A percentile compares a stretch with the other conserved stretches of the same genome.
Evolutionary conservation across 768 basidiomycete species (phyloP).

Genomic region (Hypsizygus marmoreus): DNA sequence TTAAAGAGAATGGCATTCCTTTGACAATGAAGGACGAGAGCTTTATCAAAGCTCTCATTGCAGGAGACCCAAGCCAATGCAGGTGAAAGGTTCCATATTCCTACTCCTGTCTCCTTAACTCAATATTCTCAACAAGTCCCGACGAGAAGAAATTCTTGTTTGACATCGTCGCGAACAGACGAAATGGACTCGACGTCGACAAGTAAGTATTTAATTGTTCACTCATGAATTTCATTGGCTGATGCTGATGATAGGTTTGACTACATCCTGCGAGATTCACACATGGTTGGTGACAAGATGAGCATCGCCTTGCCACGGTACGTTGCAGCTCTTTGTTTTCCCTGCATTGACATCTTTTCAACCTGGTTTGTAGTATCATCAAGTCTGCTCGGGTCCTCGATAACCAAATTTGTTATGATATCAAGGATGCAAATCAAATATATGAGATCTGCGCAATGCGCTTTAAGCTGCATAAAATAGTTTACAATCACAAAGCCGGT

Average conservation of each 20-base stretch:
- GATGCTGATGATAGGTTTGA: slow-evolving; percentile 56
- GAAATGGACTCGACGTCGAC: slow-evolving; percentile 86
- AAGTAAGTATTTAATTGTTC: slow-evolving; percentile 48
- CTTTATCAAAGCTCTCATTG: slow-evolving; percentile 80
- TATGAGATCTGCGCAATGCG: slow-evolving; percentile 74
- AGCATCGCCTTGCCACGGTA: slow-evolving; percentile 53
- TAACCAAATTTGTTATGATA: slow-evolving; percentile 76
- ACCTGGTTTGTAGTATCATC: slow-evolving; percentile 53
- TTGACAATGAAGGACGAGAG: slow-evolving; percentile 49
- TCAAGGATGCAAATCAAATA: slow-evolving; percentile 78
- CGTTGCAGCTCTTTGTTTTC: slow-evolving; percentile 9
- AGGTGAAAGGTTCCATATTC: slow-evolving; percentile 45
- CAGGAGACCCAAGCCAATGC: slow-evolving; percentile 56
- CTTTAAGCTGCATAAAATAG: slow-evolving; percentile 78
- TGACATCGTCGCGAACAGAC: slow-evolving; percentile 81
- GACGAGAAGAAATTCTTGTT: slow-evolving; percentile 75
- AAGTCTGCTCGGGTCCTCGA: slow-evolving; percentile 75
- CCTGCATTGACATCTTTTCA: background rate
- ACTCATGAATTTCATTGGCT: background rate
- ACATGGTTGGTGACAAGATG: slow-evolving; percentile 67
- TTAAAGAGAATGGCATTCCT: slow-evolving; percentile 54
- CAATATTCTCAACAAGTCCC: slow-evolving; percentile 22
- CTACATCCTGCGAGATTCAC: slow-evolving; percentile 76
- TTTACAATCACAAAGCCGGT: slow-evolving; percentile 85
- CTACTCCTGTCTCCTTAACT: background rate